A percentile compares a stretch with the other conserved stretches of the same genome.
These are phyloP conservation scores for Suaeda aralocaspica DNA, from an alignment of 148 eudicot genomes.

Conservation along the genomic window DNA sequence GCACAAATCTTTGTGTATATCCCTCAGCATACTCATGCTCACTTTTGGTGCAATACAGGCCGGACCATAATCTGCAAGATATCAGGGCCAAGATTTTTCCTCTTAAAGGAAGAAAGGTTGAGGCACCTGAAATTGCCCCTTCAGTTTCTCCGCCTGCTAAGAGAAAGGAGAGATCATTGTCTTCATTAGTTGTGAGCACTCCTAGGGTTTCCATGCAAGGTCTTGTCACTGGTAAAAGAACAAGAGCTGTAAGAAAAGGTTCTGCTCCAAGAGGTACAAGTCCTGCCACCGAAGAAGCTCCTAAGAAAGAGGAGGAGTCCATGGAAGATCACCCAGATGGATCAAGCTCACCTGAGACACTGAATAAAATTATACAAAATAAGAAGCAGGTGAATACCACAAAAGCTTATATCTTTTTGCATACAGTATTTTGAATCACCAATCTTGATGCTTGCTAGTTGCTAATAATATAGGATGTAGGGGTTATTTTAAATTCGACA, in stretches of 20 bases:
- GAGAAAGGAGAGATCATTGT: constrained; percentile 94
- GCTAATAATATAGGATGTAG: neutral
- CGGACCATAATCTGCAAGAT: constrained; percentile 92
- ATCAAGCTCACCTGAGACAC: constrained; percentile 75
- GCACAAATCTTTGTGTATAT: neutral
- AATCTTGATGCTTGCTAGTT: neutral
- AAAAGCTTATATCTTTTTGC: neutral
- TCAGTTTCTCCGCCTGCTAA: constrained; percentile 56
- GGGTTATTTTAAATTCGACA: neutral
- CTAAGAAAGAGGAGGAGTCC: constrained; percentile 63
- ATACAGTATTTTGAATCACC: neutral
- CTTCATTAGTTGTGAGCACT: constrained; percentile 76
- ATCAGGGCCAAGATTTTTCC: constrained; percentile 84
- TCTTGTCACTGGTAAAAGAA: constrained; percentile 75
- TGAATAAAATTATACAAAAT: constrained; percentile 54
- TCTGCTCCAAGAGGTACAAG: constrained; percentile 46
- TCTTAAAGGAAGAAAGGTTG: constrained; percentile 53
- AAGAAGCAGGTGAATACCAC: constrained; percentile 57
- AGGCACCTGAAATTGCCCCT: constrained; percentile 57
- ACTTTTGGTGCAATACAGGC: constrained; percentile 45
- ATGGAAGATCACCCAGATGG: constrained; percentile 50
- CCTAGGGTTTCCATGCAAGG: constrained; percentile 70
- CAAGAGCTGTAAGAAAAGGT: constrained; percentile 66
- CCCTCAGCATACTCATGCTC: neutral
- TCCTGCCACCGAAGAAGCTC: constrained; percentile 52